Conservation (phyloP, 2,329 filamentous ascomycete species). For the Fusarium sp. region DNA sequence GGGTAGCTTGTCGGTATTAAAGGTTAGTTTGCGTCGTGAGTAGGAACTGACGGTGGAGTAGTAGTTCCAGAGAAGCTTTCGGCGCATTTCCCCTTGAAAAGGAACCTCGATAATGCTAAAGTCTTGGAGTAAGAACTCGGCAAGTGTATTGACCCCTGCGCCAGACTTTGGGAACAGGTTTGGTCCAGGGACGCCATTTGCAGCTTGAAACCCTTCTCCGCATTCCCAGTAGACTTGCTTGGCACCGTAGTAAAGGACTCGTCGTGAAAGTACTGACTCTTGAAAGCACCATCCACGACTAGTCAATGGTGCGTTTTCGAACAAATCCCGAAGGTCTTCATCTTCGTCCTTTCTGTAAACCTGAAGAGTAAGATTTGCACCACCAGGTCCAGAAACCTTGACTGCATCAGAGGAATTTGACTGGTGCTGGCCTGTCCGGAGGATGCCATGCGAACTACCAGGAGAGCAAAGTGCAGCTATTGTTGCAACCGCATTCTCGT, state of each 20-base stretch:
- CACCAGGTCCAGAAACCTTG: neutral
- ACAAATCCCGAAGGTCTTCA: neutral
- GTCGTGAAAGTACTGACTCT: neutral
- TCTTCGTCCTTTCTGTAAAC: neutral
- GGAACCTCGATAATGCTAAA: neutral
- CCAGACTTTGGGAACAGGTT: neutral
- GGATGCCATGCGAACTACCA: neutral
- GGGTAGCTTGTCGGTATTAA: conserved; percentile 6
- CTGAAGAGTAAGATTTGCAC: neutral
- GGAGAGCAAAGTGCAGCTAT: neutral
- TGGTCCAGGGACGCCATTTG: neutral
- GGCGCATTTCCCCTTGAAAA: neutral
- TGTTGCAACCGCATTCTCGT: neutral
- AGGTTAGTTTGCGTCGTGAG: neutral
- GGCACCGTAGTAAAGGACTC: neutral
- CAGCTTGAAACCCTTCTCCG: neutral
- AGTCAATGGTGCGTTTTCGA: neutral
- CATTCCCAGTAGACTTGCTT: conserved; percentile 7
- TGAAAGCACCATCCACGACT: conserved; percentile 8
- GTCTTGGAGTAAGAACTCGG: neutral
- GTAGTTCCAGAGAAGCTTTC: neutral
- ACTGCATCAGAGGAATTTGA: neutral
- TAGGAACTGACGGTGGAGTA: neutral
- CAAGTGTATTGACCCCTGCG: neutral
- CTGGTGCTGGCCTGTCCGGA: neutral